These are phyloP conservation scores for Leishmania aethiopica DNA, from an alignment of 208 protist genomes.

Conservation along the genomic window DNA sequence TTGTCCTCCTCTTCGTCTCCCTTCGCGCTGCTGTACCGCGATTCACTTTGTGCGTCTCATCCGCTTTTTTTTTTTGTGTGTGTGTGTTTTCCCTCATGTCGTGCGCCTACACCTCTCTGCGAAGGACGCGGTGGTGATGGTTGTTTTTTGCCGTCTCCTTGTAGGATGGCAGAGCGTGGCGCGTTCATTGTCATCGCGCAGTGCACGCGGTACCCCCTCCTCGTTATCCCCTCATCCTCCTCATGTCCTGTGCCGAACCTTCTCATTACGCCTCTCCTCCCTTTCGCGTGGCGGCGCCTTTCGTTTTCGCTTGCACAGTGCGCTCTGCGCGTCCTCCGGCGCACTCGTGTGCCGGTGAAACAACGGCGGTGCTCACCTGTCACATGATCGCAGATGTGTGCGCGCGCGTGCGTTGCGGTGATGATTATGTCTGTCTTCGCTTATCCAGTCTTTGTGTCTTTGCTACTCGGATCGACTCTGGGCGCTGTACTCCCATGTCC, in stretches of 20 bases:
- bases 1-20: background rate
- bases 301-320: conserved; percentile 10
- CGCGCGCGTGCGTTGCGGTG: background rate
- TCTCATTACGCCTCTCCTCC: background rate
- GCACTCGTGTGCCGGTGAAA: background rate
- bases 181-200: background rate
- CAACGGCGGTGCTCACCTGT: background rate
- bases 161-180: too few species aligned
- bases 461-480: background rate
- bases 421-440: background rate
- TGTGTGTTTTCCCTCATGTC: background rate
- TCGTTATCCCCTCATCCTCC: background rate
- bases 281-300: background rate
- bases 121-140: background rate
- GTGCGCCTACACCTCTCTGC: background rate
- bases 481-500: background rate
- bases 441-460: background rate
- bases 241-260: background rate
- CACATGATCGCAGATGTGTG: background rate
- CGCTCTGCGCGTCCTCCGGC: background rate
- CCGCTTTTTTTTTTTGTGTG: too few species aligned
- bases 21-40: background rate
- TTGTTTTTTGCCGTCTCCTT: background rate
- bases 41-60: background rate
- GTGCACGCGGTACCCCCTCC: too few species aligned